Percentiles rank a stretch among this genome's conserved stretches.
Conservation (phyloP, 129 eudicot genomes). For the Chrysanthemum lavandulifolium region DNA sequence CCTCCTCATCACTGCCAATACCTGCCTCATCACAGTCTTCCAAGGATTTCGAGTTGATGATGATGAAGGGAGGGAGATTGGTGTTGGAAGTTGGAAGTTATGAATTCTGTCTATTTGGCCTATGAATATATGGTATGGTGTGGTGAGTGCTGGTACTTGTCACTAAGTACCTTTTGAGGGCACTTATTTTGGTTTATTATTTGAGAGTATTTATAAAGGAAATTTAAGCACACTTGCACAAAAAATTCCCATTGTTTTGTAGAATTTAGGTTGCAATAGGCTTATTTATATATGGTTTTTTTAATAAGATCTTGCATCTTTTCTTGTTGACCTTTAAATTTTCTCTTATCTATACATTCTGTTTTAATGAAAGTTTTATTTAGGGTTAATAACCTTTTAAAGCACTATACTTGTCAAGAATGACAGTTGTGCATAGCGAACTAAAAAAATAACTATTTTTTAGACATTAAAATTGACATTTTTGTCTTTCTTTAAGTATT, state of each 20-base stretch:
- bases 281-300: slow-evolving; percentile 1
- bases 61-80: slow-evolving; percentile 27
- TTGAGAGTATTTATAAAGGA: slow-evolving; percentile 35
- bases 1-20: slow-evolving; percentile 41
- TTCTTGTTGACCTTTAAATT: slow-evolving; percentile 1
- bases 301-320: slow-evolving; percentile 17
- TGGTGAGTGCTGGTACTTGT: slow-evolving; percentile 50
- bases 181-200: slow-evolving; percentile 23
- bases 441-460: too few relatives aligned
- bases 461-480: too few relatives aligned
- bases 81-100: slow-evolving; percentile 17
- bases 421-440: too few relatives aligned
- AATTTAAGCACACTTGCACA: slow-evolving; percentile 18
- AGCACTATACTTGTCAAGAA: too few relatives aligned
- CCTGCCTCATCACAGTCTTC: slow-evolving; percentile 29
- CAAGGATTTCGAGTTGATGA: slow-evolving; percentile 25
- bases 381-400: too few relatives aligned
- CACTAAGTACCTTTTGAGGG: slow-evolving; percentile 40
- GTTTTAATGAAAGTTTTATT: slow-evolving; percentile 24
- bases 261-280: slow-evolving; percentile 22
- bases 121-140: slow-evolving; percentile 32
- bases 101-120: slow-evolving; percentile 24
- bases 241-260: slow-evolving; percentile 2
- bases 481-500: too few relatives aligned
- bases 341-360: slow-evolving; percentile 7